A percentile compares a stretch with the other conserved stretches of the same genome.
Evolutionary conservation across 306 rosid genomes (phyloP).

Genomic region (Hylodesmum podocarpum): DNA sequence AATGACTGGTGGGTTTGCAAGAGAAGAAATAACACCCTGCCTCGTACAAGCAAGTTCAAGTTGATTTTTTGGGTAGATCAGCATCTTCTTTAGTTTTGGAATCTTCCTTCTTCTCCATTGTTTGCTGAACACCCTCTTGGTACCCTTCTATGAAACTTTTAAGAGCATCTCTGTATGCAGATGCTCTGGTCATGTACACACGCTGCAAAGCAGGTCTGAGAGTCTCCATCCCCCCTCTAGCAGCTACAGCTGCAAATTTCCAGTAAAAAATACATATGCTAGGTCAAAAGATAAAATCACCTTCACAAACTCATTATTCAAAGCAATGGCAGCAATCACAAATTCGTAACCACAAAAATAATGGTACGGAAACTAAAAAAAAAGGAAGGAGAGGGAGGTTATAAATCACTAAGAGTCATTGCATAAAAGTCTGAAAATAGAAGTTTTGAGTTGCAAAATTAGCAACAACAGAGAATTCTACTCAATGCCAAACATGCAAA

Average conservation of each 20-base stretch:
- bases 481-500: not conserved
- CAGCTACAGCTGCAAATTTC: constrained; percentile 69
- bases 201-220: constrained; percentile 84
- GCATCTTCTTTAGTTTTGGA: constrained; percentile 50
- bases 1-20: not conserved
- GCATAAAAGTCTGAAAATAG: constrained; percentile 21
- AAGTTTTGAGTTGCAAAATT: not conserved
- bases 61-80: constrained; percentile 36
- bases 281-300: constrained; percentile 28
- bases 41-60: constrained; percentile 31
- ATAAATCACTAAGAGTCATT: not conserved
- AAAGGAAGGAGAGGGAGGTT: not conserved
- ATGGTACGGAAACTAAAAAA: not conserved
- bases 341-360: not conserved
- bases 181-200: constrained; percentile 87
- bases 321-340: not conserved
- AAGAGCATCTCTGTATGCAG: constrained; percentile 84
- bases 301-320: constrained; percentile 6
- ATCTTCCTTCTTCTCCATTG: constrained; percentile 59
- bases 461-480: constrained; percentile 1
- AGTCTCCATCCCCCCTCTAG: constrained; percentile 65
- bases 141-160: constrained; percentile 81
- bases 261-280: constrained; percentile 28
- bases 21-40: constrained; percentile 10
- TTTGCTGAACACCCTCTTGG: constrained; percentile 76